Evolutionary conservation across 2,329 filamentous ascomycete genomes (phyloP).

Genomic region (Cladobotryum mycophilum): DNA sequence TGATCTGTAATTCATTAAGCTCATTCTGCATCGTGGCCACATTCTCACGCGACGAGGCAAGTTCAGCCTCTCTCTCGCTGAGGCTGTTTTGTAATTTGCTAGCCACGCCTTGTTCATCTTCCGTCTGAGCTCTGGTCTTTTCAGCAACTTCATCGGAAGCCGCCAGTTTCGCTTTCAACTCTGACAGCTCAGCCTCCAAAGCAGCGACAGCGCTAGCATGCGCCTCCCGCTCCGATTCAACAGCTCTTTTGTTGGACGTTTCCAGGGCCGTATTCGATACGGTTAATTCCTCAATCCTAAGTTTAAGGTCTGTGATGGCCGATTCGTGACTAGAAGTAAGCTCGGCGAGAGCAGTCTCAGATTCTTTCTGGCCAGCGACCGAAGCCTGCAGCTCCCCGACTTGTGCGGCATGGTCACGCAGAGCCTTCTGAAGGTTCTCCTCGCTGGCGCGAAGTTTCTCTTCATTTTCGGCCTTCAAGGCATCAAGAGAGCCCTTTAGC

Average conservation of each 20-base stretch:
- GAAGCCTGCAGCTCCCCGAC: constrained; percentile 45
- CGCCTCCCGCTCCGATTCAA: constrained; percentile 39
- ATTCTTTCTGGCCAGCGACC: constrained; percentile 44
- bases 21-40: constrained; percentile 41
- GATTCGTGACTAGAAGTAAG: constrained; percentile 46
- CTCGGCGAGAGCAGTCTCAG: constrained; percentile 43
- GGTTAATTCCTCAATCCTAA: constrained; percentile 48
- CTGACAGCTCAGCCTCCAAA: constrained; percentile 46
- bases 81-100: constrained; percentile 34
- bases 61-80: constrained; percentile 38
- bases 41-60: constrained; percentile 38
- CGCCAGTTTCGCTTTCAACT: constrained; percentile 43
- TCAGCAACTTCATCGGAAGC: constrained; percentile 40
- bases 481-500: constrained; percentile 46
- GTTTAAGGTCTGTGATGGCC: constrained; percentile 43
- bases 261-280: constrained; percentile 41
- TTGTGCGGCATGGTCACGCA: constrained; percentile 43
- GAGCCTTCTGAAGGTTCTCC: constrained; percentile 29
- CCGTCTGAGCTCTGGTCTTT: constrained; percentile 37
- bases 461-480: constrained; percentile 26
- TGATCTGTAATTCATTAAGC: constrained; percentile 41
- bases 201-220: constrained; percentile 40
- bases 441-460: constrained; percentile 29
- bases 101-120: constrained; percentile 36
- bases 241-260: constrained; percentile 37